Evolutionary conservation across 1,284 basidiomycete species (phyloP), one percentile per base, ranked within the genome.

Genomic region (Microbotryum lychnidis-dioicae): DNA sequence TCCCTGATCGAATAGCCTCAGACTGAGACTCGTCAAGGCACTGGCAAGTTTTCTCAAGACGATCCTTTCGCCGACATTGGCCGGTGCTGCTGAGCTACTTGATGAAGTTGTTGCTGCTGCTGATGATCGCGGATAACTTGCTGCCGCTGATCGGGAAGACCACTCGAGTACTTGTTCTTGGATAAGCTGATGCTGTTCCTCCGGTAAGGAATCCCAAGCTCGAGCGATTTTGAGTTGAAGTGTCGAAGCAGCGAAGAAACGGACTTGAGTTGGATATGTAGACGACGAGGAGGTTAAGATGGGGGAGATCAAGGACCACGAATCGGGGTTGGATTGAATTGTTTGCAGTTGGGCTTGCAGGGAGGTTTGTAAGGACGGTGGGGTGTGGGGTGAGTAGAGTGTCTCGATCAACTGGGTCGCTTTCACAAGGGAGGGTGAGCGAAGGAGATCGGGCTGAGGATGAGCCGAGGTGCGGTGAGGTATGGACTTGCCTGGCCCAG

Each of bases 181-280:
- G 23, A 73, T 62, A 3, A 29, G 25, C 18, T 21, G 42, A 31
- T 46, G 37, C 23, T 54, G 53, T n/a, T 59, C 31, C 33, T 48
- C 18, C 2, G 66, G 57, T n/a, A 73, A 57, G 12, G 57, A 42
- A 18, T 60, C 55, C 65, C 67, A 71, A 46, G 65, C 61, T 25
- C 67, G 58, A 12, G 66, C 31, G 58, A 73, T 63, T 48, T 70
- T 70, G 46, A 64, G 57, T 27, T 67, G 62, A 27, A 73, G 52
- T 1, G 72, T 71, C 33, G 64, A 62, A 8, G 71, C 70, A 18
- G 65, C 72, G 52, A 73, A 73, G 65, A 73, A 72, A 44, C 72
- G 66, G 6, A 68, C 56, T 42, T 42, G 37, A 42, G 9, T 29
- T 50, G 23, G 16, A 20, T 29, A 50, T n/a, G 18, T 0, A 14